A percentile compares a stretch with the other conserved stretches of the same genome.
Evolutionary conservation across 1,139 yeast species (phyloP).

Genomic region (Geotrichum citri-aurantii): DNA sequence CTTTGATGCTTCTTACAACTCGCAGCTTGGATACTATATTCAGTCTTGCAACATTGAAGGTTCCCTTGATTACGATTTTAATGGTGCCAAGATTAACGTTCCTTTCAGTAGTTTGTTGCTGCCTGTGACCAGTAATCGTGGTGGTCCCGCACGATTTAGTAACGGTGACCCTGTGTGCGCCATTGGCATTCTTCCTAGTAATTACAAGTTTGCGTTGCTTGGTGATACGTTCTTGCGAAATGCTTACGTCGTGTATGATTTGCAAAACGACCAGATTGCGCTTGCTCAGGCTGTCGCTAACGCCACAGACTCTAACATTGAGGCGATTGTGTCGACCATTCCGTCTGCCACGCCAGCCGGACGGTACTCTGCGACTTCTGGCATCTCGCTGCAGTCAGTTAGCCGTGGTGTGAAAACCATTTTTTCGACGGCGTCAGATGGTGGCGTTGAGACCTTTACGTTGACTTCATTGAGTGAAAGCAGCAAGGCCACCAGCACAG

Average conservation of each 20-base stretch:
- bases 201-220: constrained; percentile 34
- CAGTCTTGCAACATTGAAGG: constrained; percentile 22
- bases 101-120: constrained; percentile 39
- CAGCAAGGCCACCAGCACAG: not conserved
- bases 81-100: constrained; percentile 44
- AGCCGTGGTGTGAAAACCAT: not conserved
- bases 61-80: constrained; percentile 42
- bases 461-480: not conserved
- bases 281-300: constrained; percentile 52
- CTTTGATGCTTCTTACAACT: constrained; percentile 18
- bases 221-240: constrained; percentile 76
- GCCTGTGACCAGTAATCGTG: constrained; percentile 18
- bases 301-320: constrained; percentile 24
- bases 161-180: constrained; percentile 30
- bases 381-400: constrained; percentile 1
- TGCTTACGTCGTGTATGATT: constrained; percentile 74
- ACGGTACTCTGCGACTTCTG: constrained; percentile 12
- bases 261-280: constrained; percentile 58
- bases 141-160: constrained; percentile 19
- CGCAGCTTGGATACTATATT: constrained; percentile 26
- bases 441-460: not conserved
- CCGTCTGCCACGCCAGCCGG: constrained; percentile 17
- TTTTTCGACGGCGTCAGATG: constrained; percentile 4
- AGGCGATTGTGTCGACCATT: constrained; percentile 20
- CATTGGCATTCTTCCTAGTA: constrained; percentile 29